These are phyloP conservation scores for Diplogelasinospora grovesii DNA, from an alignment of 495 filamentous ascomycete genomes.

Conservation along the genomic window DNA sequence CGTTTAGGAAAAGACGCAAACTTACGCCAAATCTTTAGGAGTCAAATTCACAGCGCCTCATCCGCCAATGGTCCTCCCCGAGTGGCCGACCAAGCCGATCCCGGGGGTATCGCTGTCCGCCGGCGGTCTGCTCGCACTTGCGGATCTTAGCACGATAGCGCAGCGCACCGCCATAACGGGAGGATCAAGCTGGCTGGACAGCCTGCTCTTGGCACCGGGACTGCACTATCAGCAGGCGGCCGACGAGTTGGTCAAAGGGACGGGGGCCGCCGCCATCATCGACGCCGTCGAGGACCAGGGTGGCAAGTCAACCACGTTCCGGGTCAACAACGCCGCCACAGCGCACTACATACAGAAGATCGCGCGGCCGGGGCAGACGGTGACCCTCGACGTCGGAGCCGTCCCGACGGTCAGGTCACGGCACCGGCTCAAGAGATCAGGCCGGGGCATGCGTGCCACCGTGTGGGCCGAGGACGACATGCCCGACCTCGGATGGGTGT, in stretches of 20 bases:
- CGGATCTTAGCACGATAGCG: slow-evolving; percentile 48
- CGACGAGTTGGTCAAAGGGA: slow-evolving; percentile 31
- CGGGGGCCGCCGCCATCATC: slow-evolving; percentile 13
- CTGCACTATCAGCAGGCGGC: slow-evolving; percentile 55
- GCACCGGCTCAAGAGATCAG: slow-evolving; percentile 10
- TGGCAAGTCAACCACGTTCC: slow-evolving; percentile 29
- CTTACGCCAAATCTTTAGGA: too few species aligned
- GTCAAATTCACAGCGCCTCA: too few species aligned
- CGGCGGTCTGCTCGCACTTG: slow-evolving; percentile 47
- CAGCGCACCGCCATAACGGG: slow-evolving; percentile 50
- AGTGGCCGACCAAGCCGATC: slow-evolving; percentile 15
- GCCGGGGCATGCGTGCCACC: slow-evolving; percentile 21
- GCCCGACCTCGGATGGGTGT: slow-evolving; percentile 29
- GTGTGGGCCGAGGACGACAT: slow-evolving; percentile 25
- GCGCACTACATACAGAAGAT: slow-evolving; percentile 43
- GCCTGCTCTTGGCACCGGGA: slow-evolving; percentile 50
- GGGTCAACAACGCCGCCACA: slow-evolving; percentile 49
- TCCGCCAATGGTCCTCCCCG: slow-evolving; percentile 11
- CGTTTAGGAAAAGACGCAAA: too few species aligned
- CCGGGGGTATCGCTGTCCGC: slow-evolving; percentile 38
- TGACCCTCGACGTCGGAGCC: slow-evolving; percentile 40
- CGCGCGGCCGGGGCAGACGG: slow-evolving; percentile 36
- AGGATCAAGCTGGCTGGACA: slow-evolving; percentile 44
- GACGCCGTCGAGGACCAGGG: slow-evolving; percentile 29
- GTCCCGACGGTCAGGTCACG: slow-evolving; percentile 10